phyloP scores from a whole-genome alignment of 2,329 filamentous ascomycete species.

The Colletotrichum filicis region DNA sequence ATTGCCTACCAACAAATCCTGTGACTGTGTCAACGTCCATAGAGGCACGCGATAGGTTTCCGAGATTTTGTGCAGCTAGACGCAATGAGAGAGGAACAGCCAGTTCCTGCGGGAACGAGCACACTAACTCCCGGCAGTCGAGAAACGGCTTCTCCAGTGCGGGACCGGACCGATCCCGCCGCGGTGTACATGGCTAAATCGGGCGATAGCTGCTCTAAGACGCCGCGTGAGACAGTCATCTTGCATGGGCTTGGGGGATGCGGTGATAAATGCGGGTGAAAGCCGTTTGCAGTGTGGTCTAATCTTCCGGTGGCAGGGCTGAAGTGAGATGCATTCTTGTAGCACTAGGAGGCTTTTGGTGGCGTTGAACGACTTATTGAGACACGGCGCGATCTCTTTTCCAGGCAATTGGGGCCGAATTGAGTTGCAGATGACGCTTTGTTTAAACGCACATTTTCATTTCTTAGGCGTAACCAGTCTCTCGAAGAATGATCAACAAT shows the following conservation, averaged over 20 bases:
- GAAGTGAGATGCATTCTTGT: background rate
- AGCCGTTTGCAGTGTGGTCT: background rate
- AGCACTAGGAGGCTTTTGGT: background rate
- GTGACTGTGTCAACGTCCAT: too few species aligned
- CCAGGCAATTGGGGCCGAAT: background rate
- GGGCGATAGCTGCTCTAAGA: background rate
- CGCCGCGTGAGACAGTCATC: background rate
- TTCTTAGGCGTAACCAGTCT: background rate
- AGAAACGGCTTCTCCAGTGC: background rate
- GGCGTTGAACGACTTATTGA: background rate
- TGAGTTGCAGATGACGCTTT: too few species aligned
- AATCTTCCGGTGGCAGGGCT: background rate
- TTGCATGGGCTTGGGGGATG: background rate
- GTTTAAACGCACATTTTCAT: too few species aligned
- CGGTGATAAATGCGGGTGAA: background rate
- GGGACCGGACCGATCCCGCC: background rate
- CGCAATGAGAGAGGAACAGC: background rate
- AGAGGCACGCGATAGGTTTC: background rate
- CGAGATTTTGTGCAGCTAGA: background rate
- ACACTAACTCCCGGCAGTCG: background rate
- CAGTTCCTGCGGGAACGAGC: background rate
- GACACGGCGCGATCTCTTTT: background rate
- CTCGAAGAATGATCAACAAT: background rate
- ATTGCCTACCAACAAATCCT: too few species aligned
- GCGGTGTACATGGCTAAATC: background rate